phyloP scores from a whole-genome alignment of 1,139 yeast genomes.

The Scheffersomyces quercinus region DNA sequence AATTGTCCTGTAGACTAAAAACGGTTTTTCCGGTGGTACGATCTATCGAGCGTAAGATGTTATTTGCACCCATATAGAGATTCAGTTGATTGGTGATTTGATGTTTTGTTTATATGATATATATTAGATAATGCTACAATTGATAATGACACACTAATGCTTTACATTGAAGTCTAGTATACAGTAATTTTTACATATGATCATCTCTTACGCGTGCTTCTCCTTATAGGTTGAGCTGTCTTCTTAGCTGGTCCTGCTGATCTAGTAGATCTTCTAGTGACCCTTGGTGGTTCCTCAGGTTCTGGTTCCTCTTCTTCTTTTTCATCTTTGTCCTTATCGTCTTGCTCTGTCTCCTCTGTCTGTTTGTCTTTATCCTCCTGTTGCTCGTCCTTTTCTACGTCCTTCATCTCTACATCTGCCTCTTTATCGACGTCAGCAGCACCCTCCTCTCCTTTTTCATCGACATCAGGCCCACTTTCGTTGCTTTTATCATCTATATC shows the following conservation, averaged over 20 bases:
- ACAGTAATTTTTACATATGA: no score
- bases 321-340: slow-evolving; percentile 2
- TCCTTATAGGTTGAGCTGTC: slow-evolving; percentile 19
- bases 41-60: no score
- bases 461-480: slow-evolving; percentile 2
- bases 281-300: slow-evolving; percentile 4
- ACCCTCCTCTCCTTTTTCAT: slow-evolving; percentile 8
- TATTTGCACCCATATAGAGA: no score
- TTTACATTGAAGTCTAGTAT: no score
- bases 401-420: slow-evolving; percentile 7
- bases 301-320: slow-evolving; percentile 8
- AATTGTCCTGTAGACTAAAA: no score
- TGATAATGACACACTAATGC: no score
- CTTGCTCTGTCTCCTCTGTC: slow-evolving; percentile 7
- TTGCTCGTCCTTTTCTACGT: slow-evolving; percentile 2
- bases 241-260: slow-evolving; percentile 10
- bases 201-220: slow-evolving; percentile 20
- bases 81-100: no score
- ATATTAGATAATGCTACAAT: no score
- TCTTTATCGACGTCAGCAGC: slow-evolving; percentile 6
- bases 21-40: no score
- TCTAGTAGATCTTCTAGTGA: slow-evolving; percentile 26
- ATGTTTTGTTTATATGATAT: no score
- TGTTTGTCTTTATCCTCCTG: slow-evolving; percentile 5
- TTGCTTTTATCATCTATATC: slow-evolving; percentile 1